Percentiles rank a stretch among this genome's conserved stretches.
Conservation (phyloP, 768 basidiomycete genomes). For the Collybiopsis confluens region DNA sequence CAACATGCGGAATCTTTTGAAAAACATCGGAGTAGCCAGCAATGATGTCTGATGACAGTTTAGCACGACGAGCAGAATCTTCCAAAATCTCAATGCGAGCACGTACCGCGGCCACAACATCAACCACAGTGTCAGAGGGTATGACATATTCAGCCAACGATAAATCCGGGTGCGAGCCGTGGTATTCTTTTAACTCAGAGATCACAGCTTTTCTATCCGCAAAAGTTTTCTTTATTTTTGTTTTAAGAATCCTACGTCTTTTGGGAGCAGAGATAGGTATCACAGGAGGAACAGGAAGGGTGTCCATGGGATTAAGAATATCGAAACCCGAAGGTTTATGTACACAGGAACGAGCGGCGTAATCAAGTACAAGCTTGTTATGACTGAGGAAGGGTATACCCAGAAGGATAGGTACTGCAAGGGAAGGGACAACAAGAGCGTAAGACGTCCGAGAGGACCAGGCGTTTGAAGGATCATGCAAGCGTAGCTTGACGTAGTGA, state of each 20-base stretch:
- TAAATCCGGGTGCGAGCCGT: background rate
- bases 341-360: slow-evolving; percentile 11
- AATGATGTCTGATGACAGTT: slow-evolving; percentile 2
- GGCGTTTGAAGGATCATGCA: background rate
- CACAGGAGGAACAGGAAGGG: too few species aligned
- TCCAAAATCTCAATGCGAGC: background rate
- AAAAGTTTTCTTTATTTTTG: background rate
- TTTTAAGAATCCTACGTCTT: background rate
- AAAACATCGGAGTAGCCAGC: slow-evolving; percentile 15
- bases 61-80: background rate
- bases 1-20: slow-evolving; percentile 16
- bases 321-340: slow-evolving; percentile 11
- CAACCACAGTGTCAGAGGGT: background rate
- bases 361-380: slow-evolving; percentile 31
- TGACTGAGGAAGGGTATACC: slow-evolving; percentile 27
- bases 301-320: background rate
- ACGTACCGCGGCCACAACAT: background rate
- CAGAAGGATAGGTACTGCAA: slow-evolving; percentile 21
- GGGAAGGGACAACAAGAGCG: background rate
- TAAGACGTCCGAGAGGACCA: background rate
- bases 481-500: background rate
- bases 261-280: background rate
- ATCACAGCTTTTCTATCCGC: background rate
- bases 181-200: background rate
- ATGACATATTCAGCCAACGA: too few species aligned